Conservation (phyloP, 2,329 filamentous ascomycete species). For the Lojkania enalia region DNA sequence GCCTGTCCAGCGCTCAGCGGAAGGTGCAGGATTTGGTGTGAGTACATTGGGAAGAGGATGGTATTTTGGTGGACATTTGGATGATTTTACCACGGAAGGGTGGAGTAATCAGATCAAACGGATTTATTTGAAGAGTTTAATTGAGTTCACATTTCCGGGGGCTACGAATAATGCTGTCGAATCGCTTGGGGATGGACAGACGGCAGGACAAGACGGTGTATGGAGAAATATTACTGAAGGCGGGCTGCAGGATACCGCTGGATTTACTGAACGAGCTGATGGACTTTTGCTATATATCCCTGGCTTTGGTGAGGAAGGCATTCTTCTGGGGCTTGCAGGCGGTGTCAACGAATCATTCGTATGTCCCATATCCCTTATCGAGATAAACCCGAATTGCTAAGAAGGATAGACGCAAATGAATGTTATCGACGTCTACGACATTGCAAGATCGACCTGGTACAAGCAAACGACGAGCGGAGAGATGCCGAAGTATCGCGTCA, state of each 20-base stretch:
- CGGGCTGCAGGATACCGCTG: slow-evolving; percentile 65
- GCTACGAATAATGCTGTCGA: slow-evolving; percentile 66
- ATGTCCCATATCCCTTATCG: slow-evolving; percentile 25
- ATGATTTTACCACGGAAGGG: slow-evolving; percentile 63
- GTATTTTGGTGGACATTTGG: slow-evolving; percentile 79
- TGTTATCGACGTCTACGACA: slow-evolving; percentile 78
- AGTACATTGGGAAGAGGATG: slow-evolving; percentile 71
- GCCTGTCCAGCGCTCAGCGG: slow-evolving; percentile 68
- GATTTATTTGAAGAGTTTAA: slow-evolving; percentile 72
- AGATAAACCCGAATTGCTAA: slow-evolving; percentile 11
- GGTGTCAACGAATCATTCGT: slow-evolving; percentile 70
- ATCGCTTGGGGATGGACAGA: slow-evolving; percentile 55
- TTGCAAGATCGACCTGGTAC: slow-evolving; percentile 71
- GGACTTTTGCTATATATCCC: slow-evolving; percentile 75
- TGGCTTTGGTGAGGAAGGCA: slow-evolving; percentile 73
- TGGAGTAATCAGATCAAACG: slow-evolving; percentile 68
- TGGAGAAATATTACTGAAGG: slow-evolving; percentile 77
- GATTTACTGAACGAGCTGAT: slow-evolving; percentile 74
- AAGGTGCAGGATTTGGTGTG: slow-evolving; percentile 73
- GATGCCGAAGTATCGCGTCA: slow-evolving; percentile 62
- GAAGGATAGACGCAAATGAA: slow-evolving; percentile 64
- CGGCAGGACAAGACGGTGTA: slow-evolving; percentile 63
- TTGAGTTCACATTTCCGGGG: slow-evolving; percentile 77
- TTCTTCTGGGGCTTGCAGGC: slow-evolving; percentile 77
- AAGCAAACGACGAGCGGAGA: slow-evolving; percentile 68